Conservation (phyloP, 441 rosid genomes). For the Croton setiger region DNA sequence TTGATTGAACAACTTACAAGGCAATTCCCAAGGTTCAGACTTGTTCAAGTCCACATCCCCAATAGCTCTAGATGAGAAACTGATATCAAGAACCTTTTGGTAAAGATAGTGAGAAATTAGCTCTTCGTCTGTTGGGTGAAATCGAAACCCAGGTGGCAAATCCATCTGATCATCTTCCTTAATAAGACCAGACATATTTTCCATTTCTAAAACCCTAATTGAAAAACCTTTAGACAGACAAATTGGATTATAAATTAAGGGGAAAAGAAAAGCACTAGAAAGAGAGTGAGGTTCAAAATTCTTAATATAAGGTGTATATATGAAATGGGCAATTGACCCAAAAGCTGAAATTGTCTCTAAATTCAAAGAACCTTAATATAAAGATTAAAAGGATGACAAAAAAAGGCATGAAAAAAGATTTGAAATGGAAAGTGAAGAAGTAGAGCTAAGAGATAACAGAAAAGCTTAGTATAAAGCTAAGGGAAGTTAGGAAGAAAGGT, state of each 20-base stretch:
- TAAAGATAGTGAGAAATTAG: slow-evolving; percentile 73
- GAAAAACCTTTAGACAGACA: slow-evolving; percentile 6
- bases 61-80: slow-evolving; percentile 64
- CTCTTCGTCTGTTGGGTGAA: slow-evolving; percentile 96
- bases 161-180: slow-evolving; percentile 66
- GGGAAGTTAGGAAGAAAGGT: slow-evolving; percentile 19
- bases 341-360: slow-evolving; percentile 21
- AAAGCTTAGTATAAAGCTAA: slow-evolving; percentile 20
- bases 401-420: slow-evolving; percentile 7
- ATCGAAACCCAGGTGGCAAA: slow-evolving; percentile 90
- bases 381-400: slow-evolving; percentile 14
- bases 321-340: slow-evolving; percentile 14
- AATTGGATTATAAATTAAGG: background rate
- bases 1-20: slow-evolving; percentile 41
- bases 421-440: slow-evolving; percentile 22
- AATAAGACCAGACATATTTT: slow-evolving; percentile 33
- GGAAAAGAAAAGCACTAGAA: too few species aligned
- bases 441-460: slow-evolving; percentile 13
- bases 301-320: background rate
- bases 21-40: slow-evolving; percentile 97
- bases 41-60: slow-evolving; percentile 96
- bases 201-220: slow-evolving; percentile 49
- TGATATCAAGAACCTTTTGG: slow-evolving; percentile 58
- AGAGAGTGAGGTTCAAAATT: background rate
- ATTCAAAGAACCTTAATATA: slow-evolving; percentile 19